Evolutionary conservation across 1,284 basidiomycete species (phyloP).

Genomic region (Boletus calvinii): DNA sequence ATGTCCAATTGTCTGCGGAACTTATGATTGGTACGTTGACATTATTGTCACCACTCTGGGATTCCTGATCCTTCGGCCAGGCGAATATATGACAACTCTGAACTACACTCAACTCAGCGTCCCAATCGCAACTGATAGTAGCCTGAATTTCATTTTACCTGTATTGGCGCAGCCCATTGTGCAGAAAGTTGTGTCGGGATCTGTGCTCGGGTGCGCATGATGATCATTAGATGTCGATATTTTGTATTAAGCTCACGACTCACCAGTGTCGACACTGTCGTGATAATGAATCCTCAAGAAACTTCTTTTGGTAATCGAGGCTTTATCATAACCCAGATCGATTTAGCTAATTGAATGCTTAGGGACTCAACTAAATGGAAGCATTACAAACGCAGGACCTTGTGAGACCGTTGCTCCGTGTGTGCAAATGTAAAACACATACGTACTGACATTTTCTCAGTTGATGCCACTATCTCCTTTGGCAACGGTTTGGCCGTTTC

Average conservation of each 20-base stretch:
- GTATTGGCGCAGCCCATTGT: constrained; percentile 76
- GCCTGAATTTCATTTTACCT: constrained; percentile 65
- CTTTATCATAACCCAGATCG: not conserved
- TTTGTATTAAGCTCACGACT: constrained; percentile 1
- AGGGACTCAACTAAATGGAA: constrained; percentile 61
- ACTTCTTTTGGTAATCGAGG: constrained; percentile 51
- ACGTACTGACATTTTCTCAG: constrained; percentile 34
- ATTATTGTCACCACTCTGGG: not conserved
- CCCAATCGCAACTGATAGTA: constrained; percentile 60
- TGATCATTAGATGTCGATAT: not conserved
- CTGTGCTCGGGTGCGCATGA: constrained; percentile 50
- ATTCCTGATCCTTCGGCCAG: constrained; percentile 32
- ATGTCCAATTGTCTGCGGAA: constrained; percentile 57
- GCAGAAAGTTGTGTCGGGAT: constrained; percentile 68
- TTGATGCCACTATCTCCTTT: constrained; percentile 73
- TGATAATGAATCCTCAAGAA: constrained; percentile 58
- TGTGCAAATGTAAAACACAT: not conserved
- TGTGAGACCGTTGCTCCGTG: constrained; percentile 44
- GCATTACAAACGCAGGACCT: constrained; percentile 73
- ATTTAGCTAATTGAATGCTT: constrained; percentile 9
- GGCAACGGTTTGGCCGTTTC: constrained; percentile 60
- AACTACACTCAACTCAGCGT: constrained; percentile 61
- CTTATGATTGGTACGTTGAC: constrained; percentile 54
- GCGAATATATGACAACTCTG: constrained; percentile 64
- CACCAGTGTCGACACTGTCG: constrained; percentile 52